Evolutionary conservation across 257 asterid genomes (phyloP).

Genomic region (Leptodermis oblonga): DNA sequence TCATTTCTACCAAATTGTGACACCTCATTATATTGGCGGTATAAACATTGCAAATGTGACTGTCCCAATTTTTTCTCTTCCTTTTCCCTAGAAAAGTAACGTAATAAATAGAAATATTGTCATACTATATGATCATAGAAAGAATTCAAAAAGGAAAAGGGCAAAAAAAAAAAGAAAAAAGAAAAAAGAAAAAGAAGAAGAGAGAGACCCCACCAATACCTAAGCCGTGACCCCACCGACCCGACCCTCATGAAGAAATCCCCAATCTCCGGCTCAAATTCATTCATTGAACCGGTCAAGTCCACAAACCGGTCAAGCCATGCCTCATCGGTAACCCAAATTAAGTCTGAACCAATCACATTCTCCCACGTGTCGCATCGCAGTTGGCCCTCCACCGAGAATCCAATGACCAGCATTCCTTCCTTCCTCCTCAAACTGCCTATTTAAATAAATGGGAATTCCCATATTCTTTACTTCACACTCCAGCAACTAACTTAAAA

Average conservation of each 20-base stretch:
- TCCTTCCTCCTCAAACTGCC: neutral
- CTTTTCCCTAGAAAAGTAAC: no score
- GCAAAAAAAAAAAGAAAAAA: neutral
- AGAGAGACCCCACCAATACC: neutral
- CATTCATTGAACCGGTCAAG: conserved; percentile 36
- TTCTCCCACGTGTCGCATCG: conserved; percentile 30
- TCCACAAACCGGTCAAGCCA: conserved; percentile 29
- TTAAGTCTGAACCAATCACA: conserved; percentile 19
- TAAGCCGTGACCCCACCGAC: conserved; percentile 27
- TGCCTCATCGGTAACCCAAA: conserved; percentile 30
- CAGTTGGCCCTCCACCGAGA: conserved; percentile 23
- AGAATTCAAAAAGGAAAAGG: no score
- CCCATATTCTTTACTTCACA: conserved; percentile 26
- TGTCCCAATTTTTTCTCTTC: no score
- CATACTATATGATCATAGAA: no score
- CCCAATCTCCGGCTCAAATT: conserved; percentile 6
- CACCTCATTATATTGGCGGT: no score
- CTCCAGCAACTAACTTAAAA: conserved; percentile 24
- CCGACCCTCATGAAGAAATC: neutral
- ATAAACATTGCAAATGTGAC: no score
- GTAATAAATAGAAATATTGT: no score
- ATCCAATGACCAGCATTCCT: conserved; percentile 46
- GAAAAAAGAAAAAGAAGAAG: neutral
- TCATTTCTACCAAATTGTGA: no score
- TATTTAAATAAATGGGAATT: conserved; percentile 15